phyloP scores from a whole-genome alignment of 805 yeast genomes.

The Limtongia smithiae region DNA sequence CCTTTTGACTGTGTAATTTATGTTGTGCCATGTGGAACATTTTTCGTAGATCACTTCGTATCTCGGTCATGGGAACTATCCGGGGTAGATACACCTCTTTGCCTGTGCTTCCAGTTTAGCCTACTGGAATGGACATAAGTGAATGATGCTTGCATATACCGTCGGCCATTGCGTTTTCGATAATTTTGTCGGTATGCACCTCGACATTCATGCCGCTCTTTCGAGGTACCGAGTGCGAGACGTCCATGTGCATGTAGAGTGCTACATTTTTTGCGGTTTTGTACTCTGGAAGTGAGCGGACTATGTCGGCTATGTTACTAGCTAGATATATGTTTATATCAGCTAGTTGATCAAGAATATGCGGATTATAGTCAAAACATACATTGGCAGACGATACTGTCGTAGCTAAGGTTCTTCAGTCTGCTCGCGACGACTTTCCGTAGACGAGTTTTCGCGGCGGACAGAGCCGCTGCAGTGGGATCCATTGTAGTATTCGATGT shows the following conservation, averaged over 20 bases:
- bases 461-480: no score
- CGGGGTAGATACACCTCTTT: conserved; percentile 39
- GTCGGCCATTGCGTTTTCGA: conserved; percentile 49
- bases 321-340: no score
- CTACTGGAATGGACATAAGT: background rate
- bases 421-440: no score
- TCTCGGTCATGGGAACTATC: conserved; percentile 45
- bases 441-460: no score
- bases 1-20: background rate
- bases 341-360: no score
- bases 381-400: no score
- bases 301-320: conserved; percentile 20
- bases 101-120: conserved; percentile 13
- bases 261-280: conserved; percentile 51
- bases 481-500: no score
- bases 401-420: no score
- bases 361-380: no score
- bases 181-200: conserved; percentile 55
- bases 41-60: background rate
- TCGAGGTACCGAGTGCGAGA: conserved; percentile 11
- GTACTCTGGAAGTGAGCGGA: conserved; percentile 41
- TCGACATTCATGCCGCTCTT: conserved; percentile 42
- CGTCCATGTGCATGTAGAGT: conserved; percentile 72
- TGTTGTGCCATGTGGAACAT: conserved; percentile 8
- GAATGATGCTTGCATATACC: conserved; percentile 38